Evolutionary conservation across 2,329 filamentous ascomycete genomes (phyloP), one percentile per base, ranked within the genome.

Genomic region (Leptographium wingfieldii): DNA sequence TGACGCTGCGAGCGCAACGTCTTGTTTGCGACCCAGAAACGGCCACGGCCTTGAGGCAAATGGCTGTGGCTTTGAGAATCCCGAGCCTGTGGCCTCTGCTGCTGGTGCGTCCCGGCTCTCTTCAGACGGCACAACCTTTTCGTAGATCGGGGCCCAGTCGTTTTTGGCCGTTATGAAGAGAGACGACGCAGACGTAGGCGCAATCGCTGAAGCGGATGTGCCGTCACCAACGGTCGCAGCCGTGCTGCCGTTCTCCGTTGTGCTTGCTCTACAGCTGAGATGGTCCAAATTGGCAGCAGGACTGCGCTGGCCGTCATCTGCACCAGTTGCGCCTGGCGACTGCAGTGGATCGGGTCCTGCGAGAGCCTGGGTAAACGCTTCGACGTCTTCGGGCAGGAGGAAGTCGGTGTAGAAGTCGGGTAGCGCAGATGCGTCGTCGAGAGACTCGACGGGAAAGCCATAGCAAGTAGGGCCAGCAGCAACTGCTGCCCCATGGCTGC

Each of bases 61-160:
- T 22, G n/a, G 31, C 46, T n/a, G 55, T 5, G 5, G 27, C 14
- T 25, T 27, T 19, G 5, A 3, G 3, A 29, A 5, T 52, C 12
- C 27, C 27, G 25, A 5, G 27, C 22, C 33, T n/a, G 52, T 11
- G 22, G 12, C 22, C 14, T 29, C 29, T 38, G 25, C 40, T 5
- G 54, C 35, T 19, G 33, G 43, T 9, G 55, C 5, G 16, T 48
- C 56, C 11, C n/a, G 16, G 5, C 35, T 40, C 33, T 33, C 61
- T 7, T 59, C 62, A 25, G 60, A 19, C 19, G 67, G 65, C 56
- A 63, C 33, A 27, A 92, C 79, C 60, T 81, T 85, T 69, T 92
- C 83, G 66, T 88, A 86, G 14, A 97, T 83, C 0, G 94, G 94
- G 19, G 89, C 86, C 94, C 94, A 99, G 76, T 99, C 94, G 71